phyloP scores from a whole-genome alignment of 1,139 yeast genomes.

The Candida glucosophila region DNA sequence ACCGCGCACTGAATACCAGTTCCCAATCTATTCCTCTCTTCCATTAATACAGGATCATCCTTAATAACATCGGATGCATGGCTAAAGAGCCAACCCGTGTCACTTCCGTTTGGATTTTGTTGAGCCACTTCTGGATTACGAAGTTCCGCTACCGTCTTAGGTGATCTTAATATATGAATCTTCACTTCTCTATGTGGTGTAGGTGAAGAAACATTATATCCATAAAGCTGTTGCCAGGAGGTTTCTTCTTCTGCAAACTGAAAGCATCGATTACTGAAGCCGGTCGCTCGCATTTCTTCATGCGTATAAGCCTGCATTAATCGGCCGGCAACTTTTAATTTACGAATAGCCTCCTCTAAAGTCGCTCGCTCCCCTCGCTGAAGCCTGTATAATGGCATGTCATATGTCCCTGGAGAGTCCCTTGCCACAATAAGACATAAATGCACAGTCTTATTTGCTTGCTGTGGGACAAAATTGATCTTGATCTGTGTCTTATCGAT shows the following conservation, averaged over 20 bases:
- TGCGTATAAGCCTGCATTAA: conserved; percentile 90
- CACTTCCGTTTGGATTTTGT: conserved; percentile 65
- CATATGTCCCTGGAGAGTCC: conserved; percentile 69
- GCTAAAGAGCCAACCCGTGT: conserved; percentile 67
- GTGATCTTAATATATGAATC: conserved; percentile 64
- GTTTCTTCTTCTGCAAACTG: conserved; percentile 62
- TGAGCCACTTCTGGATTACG: conserved; percentile 79
- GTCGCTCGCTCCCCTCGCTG: conserved; percentile 55
- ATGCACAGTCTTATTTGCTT: conserved; percentile 72
- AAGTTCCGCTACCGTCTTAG: conserved; percentile 60
- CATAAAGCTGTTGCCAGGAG: conserved; percentile 24
- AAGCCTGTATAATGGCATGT: conserved; percentile 54
- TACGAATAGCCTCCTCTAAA: conserved; percentile 67
- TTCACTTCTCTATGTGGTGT: conserved; percentile 58
- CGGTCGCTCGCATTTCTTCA: conserved; percentile 78
- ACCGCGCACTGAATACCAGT: conserved; percentile 76
- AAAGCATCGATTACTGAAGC: conserved; percentile 75
- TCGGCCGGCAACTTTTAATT: conserved; percentile 77
- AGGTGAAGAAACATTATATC: conserved; percentile 23
- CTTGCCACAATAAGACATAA: conserved; percentile 67
- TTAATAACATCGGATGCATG: conserved; percentile 70
- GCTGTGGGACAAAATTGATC: conserved; percentile 50
- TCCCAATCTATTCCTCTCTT: conserved; percentile 9
- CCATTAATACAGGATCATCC: conserved; percentile 22
- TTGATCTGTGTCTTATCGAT: conserved; percentile 18